Conservation (phyloP, 2,329 filamentous ascomycete genomes). For the Samsoniella hepiali region DNA sequence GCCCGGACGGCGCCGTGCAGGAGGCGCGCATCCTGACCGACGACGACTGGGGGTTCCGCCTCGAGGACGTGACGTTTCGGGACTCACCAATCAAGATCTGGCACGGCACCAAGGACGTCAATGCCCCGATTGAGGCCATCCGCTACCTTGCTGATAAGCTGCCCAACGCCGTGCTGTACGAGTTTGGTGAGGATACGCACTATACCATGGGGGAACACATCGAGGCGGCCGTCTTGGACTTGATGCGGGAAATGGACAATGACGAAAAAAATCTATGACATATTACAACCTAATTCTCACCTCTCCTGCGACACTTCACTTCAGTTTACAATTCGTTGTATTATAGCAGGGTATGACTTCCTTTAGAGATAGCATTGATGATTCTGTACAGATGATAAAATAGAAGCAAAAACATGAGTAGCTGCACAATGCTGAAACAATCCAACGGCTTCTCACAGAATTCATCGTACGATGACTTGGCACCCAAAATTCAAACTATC, state of each 20-base stretch:
- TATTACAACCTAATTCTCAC: background rate
- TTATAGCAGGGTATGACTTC: no score
- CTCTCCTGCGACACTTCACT: no score
- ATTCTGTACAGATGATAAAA: no score
- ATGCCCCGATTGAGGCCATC: conserved; percentile 33
- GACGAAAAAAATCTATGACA: background rate
- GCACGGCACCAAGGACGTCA: conserved; percentile 32
- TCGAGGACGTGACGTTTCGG: conserved; percentile 28
- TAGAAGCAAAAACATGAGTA: no score
- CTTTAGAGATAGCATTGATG: no score
- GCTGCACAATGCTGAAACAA: no score
- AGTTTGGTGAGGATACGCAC: conserved; percentile 34
- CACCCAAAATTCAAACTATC: no score
- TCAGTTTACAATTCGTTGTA: no score
- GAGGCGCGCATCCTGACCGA: conserved; percentile 31
- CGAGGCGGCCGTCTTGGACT: conserved; percentile 18
- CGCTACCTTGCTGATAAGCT: conserved; percentile 37
- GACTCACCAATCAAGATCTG: conserved; percentile 28
- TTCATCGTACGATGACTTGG: no score
- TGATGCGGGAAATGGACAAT: conserved; percentile 5
- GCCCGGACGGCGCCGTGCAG: conserved; percentile 25
- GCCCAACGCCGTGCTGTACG: conserved; percentile 31
- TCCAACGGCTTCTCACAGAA: no score
- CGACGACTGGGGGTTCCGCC: conserved; percentile 30
- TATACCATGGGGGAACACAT: conserved; percentile 29